Evolutionary conservation across 2,329 filamentous ascomycete species (phyloP), one percentile per base, ranked within the genome.

Genomic region (Fusarium pseudocircinatum): DNA sequence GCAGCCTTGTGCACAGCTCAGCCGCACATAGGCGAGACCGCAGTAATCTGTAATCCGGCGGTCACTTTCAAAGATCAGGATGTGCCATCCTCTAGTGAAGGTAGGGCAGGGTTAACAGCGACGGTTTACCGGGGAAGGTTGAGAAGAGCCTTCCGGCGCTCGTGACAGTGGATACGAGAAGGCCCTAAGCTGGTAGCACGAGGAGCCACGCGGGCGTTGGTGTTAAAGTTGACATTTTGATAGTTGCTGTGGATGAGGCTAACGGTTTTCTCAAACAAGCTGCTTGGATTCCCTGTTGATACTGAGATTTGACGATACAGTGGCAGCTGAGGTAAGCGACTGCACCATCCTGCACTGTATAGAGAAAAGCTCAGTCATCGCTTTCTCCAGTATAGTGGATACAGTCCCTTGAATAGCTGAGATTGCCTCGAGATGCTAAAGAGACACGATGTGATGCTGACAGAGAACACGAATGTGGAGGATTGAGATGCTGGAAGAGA

Each of bases 231-330:
- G 64, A 62, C 52, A 62, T 69, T 62, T 65, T 47, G 60, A 52
- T 70, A 49, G 54, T 49, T 60, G 63, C 43, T 62, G 63, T 60
- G 44, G 57, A 44, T 40, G 66, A 70, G 43, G 69, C 70, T 75
- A 75, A 63, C 40, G 36, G 62, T 43, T 56, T 66, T 54, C 61
- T 69, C 61, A 68, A 75, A 69, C 67, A 70, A 61, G 56, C 39
- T 66, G 63, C 69, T 61, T 73, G 67, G 75, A 54, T 70, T 74
- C 72, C 75, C 63, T 76, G 75, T 24, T 62, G 63, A 65, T 53
- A 42, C 57, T 43, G 53, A 64, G 62, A 62, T 62, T 67, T 54
- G 49, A 70, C 50, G 28, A 65, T 66, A 64, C 50, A 32, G 52
- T 67, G 40, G 46, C 60, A 70, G 68, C 66, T 73, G 57, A 71